A percentile compares a stretch with the other conserved stretches of the same genome.
Conservation (phyloP, 257 asterid genomes). For the Salvia splendens region DNA sequence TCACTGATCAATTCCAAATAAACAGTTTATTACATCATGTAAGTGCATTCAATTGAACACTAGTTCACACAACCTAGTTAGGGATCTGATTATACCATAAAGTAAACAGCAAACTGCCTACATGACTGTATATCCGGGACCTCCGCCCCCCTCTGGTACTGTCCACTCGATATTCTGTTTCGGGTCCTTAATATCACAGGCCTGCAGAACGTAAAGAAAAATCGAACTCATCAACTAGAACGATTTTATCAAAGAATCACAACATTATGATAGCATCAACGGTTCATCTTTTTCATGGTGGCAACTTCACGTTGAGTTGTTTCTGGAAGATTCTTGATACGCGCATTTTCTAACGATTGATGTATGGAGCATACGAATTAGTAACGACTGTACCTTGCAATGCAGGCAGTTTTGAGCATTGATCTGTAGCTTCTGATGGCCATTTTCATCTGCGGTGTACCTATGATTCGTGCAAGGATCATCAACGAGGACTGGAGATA, state of each 20-base stretch:
- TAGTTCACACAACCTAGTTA: background rate
- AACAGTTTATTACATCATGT: background rate
- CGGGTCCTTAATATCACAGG: slow-evolving; percentile 95
- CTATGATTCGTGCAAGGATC: slow-evolving; percentile 40
- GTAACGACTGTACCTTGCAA: slow-evolving; percentile 74
- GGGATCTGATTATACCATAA: background rate
- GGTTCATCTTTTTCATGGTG: background rate
- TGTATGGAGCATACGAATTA: slow-evolving; percentile 10
- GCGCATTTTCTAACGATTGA: background rate
- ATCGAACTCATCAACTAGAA: background rate
- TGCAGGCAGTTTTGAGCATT: slow-evolving; percentile 96
- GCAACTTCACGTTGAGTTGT: background rate
- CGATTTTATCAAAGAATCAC: background rate
- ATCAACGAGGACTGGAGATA: background rate
- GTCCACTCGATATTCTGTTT: slow-evolving; percentile 90
- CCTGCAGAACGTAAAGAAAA: slow-evolving; percentile 49
- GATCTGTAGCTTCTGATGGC: slow-evolving; percentile 74
- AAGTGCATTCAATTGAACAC: background rate
- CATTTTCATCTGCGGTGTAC: slow-evolving; percentile 67
- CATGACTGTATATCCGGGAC: slow-evolving; percentile 92
- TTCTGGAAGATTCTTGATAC: slow-evolving; percentile 15
- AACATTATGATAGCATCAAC: background rate
- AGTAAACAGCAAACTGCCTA: slow-evolving; percentile 31
- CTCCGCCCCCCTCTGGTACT: slow-evolving; percentile 98
- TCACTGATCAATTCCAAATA: no score